Base-by-base conservation (phyloP, 108 stramenopile species). In the Hondaea fermentalgiana region DNA sequence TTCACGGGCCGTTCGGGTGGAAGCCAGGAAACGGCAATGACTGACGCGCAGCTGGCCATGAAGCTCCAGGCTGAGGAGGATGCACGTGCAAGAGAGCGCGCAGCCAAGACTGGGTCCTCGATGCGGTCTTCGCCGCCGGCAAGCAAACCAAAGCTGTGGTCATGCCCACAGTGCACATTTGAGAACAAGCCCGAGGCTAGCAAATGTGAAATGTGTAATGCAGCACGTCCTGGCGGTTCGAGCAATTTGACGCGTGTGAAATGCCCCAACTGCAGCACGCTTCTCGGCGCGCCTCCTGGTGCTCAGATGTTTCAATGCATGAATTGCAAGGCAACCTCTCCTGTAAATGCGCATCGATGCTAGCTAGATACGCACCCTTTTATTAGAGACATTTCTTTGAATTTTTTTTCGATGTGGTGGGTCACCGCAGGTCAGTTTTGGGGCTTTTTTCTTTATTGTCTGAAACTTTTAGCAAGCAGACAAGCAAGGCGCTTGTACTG, bases 31-130 rank as follows among this genome's bases (percentile, higher is more conserved):
- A 69, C 64, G 21, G 14, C 64, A 8, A 69, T 69, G 64, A 42
- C 64, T 0, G 64, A 69, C 5, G 64, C 25, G 42, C 64, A 69
- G 64, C 51, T 53, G 6, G 76, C 76, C 49, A 47, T 53, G 51
- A 47, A 53, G 45, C 76, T 83, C 49, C 76, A 83, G 28, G 76
- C 76, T 14, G 76, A 83, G 51, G 76, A 83, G 23, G 76, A 83
- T 23, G 23, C 23, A 10, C 45, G 51, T 12, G 76, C 4, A 16
- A 10, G 51, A 16, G 51, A 53, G n/a, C 76, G 49, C 6, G n/a
- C 45, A 23, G 76, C 49, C 19, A 83, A 83, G n/a, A 3, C 6
- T 12, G 23, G 14, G 76, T 12, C 76, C 4, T 35, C 35, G 35
- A 35, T 35, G 35, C 28, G 23, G 23, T 53, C 45, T 3, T 45